These are phyloP conservation scores for Tribonema minus DNA, from an alignment of 108 stramenopile genomes.

Conservation along the genomic window DNA sequence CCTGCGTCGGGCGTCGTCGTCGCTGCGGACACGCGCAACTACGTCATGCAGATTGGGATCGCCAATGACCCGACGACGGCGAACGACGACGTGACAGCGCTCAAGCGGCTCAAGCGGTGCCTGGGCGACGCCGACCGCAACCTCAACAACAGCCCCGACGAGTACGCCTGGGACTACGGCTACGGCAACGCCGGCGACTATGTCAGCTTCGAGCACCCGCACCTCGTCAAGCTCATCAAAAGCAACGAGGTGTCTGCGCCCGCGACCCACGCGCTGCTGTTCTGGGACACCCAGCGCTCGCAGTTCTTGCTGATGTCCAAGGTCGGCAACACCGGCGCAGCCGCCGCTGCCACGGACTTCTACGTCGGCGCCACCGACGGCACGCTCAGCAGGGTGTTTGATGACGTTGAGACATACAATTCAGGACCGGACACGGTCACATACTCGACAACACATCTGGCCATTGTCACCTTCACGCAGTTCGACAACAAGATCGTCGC, in stretches of 20 bases:
- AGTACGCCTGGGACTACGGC: slow-evolving; percentile 66
- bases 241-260: slow-evolving; percentile 36
- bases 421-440: no score
- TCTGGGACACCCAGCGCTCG: slow-evolving; percentile 49
- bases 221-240: slow-evolving; percentile 64
- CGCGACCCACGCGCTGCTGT: slow-evolving; percentile 61
- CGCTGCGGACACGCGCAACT: no score
- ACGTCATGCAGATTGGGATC: no score
- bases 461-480: no score
- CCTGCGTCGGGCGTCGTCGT: no score
- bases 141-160: slow-evolving; percentile 59
- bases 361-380: no score
- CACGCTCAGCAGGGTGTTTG: no score
- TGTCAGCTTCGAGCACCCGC: slow-evolving; percentile 47
- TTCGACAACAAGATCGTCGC: no score
- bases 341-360: no score
- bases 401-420: no score
- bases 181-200: no score
- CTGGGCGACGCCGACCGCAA: slow-evolving; percentile 67
- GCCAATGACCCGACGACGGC: not conserved
- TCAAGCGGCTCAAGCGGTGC: slow-evolving; percentile 62
- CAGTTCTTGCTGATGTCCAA: slow-evolving; percentile 51
- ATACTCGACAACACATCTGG: no score
- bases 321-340: slow-evolving; percentile 37
- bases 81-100: slow-evolving; percentile 24